Evolutionary conservation across 2,329 filamentous ascomycete species (phyloP), one percentile per base, ranked within the genome.

Genomic region (Talaromyces atroroseus): DNA sequence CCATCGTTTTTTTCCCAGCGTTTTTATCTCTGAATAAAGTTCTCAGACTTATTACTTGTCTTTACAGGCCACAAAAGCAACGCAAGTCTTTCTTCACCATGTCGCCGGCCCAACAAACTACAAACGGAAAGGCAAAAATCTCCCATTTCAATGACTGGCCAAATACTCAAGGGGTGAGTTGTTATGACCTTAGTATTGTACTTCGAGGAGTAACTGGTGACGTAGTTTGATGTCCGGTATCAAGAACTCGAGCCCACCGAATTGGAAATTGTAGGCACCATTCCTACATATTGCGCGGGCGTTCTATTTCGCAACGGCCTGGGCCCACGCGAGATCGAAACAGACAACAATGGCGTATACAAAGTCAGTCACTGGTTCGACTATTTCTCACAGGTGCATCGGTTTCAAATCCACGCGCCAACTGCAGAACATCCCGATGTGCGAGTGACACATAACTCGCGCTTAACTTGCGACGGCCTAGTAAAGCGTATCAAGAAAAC

Each of bases 311-410:
- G 89, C 23, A 91, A 87, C 0, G 89, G 90, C 0, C 88, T 88
- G 0, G 87, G 88, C 1, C 78, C 81, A 26, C 82, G 81, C 67
- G 80, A 80, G 38, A 72, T 90, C 2, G 76, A 84, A n/a, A 84
- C 82, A 0, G 71, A 81, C 2, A 76, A 77, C 3, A 83, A 84
- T n/a, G 73, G 71, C 14, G 81, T 78, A 0, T 85, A 85, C 64
- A 75, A 78, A 32, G 77, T 86, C 12, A 82, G 79, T 1, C 89
- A 94, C 68, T 94, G 89, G 89, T 94, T 94, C 62, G 90, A 94
- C 66, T 87, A 87, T 5, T 84, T 90, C 58, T 81, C 83, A 2
- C 82, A 88, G 55, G 78, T 83, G 1, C 88, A 92, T 71, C 83
- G 82, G 26, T 92, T 92, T 66, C 80, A 89, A 57, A 87, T 92